Conservation (phyloP, 1,284 basidiomycete species). For the Boletus sp. region DNA sequence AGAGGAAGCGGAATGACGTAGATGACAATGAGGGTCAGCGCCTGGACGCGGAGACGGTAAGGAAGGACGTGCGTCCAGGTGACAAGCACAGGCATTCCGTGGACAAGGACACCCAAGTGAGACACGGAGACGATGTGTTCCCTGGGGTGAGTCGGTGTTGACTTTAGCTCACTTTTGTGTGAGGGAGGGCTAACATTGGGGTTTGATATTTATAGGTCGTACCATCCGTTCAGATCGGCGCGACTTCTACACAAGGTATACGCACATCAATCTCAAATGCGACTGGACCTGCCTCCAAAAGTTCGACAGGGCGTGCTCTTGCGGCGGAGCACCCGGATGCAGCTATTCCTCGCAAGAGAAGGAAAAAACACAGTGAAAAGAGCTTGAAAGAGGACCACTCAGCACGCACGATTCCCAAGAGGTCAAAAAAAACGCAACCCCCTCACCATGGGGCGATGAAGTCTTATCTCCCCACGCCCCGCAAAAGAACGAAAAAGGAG, state of each 20-base stretch:
- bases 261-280: not conserved
- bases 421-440: not conserved
- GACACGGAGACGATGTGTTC: not conserved
- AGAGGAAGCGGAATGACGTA: conserved; percentile 22
- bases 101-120: not conserved
- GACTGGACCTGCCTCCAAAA: not conserved
- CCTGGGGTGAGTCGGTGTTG: conserved; percentile 7
- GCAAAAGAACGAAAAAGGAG: conserved; percentile 12
- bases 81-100: not conserved
- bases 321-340: not conserved
- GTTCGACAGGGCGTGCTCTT: not conserved
- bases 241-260: not conserved
- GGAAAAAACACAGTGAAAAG: not conserved
- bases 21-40: not conserved
- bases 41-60: not conserved
- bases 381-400: not conserved
- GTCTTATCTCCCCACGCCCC: not conserved
- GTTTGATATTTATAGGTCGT: conserved; percentile 7
- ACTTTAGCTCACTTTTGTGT: not conserved
- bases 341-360: not conserved
- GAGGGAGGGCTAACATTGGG: conserved; percentile 8
- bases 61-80: not conserved
- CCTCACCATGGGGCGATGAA: not conserved
- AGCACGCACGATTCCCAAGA: not conserved
- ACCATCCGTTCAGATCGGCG: not conserved